phyloP scores from a whole-genome alignment of 139 green algal genomes.

The Coccomyxa sp. region DNA sequence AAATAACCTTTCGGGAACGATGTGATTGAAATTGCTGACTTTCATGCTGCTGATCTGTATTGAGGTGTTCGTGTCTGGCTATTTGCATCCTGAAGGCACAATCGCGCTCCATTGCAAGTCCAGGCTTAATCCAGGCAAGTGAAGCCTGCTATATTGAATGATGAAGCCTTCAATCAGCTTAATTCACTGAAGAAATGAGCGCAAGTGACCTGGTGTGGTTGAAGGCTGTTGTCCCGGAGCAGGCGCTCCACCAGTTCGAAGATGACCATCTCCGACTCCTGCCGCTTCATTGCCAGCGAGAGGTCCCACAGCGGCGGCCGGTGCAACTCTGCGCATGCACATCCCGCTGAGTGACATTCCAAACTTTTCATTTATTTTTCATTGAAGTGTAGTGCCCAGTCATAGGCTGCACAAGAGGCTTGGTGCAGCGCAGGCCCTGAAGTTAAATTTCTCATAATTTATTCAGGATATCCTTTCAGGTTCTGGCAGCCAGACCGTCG shows the following conservation, averaged over 20 bases:
- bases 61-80: background rate
- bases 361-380: background rate
- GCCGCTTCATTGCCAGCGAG: constrained; percentile 16
- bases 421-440: background rate
- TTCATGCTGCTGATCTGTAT: background rate
- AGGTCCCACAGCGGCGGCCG: background rate
- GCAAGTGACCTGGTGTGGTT: background rate
- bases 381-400: background rate
- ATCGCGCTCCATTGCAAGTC: background rate
- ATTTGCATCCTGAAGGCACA: background rate
- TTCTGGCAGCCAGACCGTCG: too few relatives aligned
- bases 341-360: background rate
- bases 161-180: background rate
- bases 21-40: too few relatives aligned
- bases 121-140: background rate
- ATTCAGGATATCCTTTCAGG: too few relatives aligned
- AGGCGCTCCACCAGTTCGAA: constrained; percentile 16
- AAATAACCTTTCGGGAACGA: too few relatives aligned
- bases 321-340: background rate
- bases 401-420: background rate
- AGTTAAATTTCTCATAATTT: background rate
- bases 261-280: constrained; percentile 46
- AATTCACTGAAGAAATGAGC: background rate
- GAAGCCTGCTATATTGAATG: background rate
- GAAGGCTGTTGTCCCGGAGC: background rate